Percentiles rank a stretch among this genome's conserved stretches.
phyloP scores from a whole-genome alignment of 2,329 filamentous ascomycete genomes.

The Hymenoscyphus repandus region DNA sequence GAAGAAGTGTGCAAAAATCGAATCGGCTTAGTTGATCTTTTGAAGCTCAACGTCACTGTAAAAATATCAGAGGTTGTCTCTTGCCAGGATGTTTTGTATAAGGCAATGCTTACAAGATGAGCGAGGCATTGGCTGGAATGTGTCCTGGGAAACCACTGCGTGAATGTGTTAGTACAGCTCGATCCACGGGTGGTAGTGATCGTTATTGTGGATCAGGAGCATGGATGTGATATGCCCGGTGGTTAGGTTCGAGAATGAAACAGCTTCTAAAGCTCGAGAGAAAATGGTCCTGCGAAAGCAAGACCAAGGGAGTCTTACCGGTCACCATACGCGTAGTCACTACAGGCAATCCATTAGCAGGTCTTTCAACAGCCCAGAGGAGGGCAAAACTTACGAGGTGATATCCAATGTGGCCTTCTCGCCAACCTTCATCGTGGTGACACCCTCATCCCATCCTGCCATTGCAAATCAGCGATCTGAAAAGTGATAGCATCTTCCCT shows the following conservation, averaged over 20 bases:
- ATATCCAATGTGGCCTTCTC: slow-evolving; percentile 87
- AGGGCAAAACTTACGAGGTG: slow-evolving; percentile 50
- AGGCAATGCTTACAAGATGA: slow-evolving; percentile 69
- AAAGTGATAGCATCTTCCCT: background rate
- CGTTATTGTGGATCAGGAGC: too few relatives aligned
- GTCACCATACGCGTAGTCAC: slow-evolving; percentile 61
- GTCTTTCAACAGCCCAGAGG: background rate
- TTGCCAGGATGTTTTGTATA: background rate
- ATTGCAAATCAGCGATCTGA: slow-evolving; percentile 12
- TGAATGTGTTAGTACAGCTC: background rate
- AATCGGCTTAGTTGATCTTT: slow-evolving; percentile 45
- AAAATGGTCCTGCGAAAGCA: background rate
- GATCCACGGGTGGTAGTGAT: background rate
- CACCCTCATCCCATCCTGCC: slow-evolving; percentile 79
- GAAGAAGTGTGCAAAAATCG: slow-evolving; percentile 4
- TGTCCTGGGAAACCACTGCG: slow-evolving; percentile 69
- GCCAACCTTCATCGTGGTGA: slow-evolving; percentile 79
- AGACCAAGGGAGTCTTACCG: slow-evolving; percentile 39
- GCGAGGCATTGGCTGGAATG: slow-evolving; percentile 68
- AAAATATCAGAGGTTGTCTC: slow-evolving; percentile 14
- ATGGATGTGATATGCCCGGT: too few relatives aligned
- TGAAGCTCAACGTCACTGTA: slow-evolving; percentile 64
- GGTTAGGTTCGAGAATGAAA: too few relatives aligned
- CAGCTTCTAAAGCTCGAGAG: too few relatives aligned
- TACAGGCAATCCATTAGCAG: slow-evolving; percentile 30